Evolutionary conservation across 352 stramenopile species (phyloP), one percentile per base, ranked within the genome.

Genomic region (Phytophthora cryptogea): DNA sequence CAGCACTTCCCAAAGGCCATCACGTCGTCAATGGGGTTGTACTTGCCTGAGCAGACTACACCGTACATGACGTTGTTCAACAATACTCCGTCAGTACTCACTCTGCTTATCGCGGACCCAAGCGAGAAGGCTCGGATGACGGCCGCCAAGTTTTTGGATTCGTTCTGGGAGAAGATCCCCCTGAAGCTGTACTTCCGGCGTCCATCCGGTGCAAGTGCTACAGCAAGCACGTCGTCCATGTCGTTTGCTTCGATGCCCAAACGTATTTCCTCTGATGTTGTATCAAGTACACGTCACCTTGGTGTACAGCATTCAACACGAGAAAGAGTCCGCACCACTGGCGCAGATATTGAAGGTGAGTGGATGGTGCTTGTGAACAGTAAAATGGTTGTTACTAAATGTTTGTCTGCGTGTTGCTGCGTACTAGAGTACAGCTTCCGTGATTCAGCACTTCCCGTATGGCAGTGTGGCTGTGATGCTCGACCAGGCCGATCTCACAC

Each of bases 241-340:
- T 85, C 86, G 30, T 94, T 95, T 61, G 80, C 86, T n/a, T 93
- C 81, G 7, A 91, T 90, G 78, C 83, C 84, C 11, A 91, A 91
- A 46, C 78, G 84, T 0, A 85, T 92, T 14, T 90, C n/a, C 86
- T 36, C 56, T 89, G 31, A 94, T 95, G 86, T 36, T 94, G 16
- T 91, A 90, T 47, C 86, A 94, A 66, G 78, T 92, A 5, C 84
- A 94, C 54, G 68, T 93, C 26, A 89, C 85, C 3, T 60, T 95
- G 31, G 83, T 93, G 52, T 91, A 91, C 36, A 88, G 76, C 41
- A 86, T 95, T 20, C 84, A 92, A 55, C 80, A 90, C 54, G 84
- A 95, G 48, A 87, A 83, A 36, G 82, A 90, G 14, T 55, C 70
- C 0, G 59, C 66, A 5, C 71, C 83, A 3, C 64, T 94, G 8